Percentiles rank a stretch among this genome's conserved stretches.
These are phyloP conservation scores for Parastagonospora nodorum DNA, from an alignment of 2,329 filamentous ascomycete genomes.

Conservation along the genomic window DNA sequence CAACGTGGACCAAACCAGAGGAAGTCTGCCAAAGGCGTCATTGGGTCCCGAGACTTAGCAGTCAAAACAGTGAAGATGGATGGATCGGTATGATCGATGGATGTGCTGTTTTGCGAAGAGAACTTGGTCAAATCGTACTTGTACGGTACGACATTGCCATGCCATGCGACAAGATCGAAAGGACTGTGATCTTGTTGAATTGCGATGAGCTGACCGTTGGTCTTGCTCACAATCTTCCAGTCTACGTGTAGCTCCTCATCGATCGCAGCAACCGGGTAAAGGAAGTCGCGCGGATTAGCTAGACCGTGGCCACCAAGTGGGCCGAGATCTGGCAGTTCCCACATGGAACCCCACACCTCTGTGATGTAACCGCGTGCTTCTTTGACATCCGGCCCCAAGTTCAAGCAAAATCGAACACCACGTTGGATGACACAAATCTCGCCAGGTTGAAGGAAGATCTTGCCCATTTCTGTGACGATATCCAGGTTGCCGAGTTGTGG, in stretches of 20 bases:
- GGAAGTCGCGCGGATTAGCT: conserved; percentile 47
- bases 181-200: conserved; percentile 47
- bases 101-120: conserved; percentile 45
- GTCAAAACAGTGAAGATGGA: conserved; percentile 47
- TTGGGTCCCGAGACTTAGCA: conserved; percentile 44
- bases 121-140: conserved; percentile 62
- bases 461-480: conserved; percentile 48
- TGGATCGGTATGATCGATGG: conserved; percentile 48
- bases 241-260: conserved; percentile 43
- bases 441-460: conserved; percentile 45
- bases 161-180: conserved; percentile 52
- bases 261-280: conserved; percentile 46
- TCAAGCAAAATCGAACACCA: conserved; percentile 45
- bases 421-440: conserved; percentile 50
- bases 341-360: conserved; percentile 49
- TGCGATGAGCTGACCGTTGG: conserved; percentile 37
- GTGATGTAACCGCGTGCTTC: conserved; percentile 48
- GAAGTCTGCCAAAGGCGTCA: conserved; percentile 45
- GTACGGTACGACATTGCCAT: conserved; percentile 54
- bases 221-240: conserved; percentile 45
- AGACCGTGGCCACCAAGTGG: conserved; percentile 49
- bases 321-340: conserved; percentile 48
- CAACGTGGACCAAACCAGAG: conserved; percentile 47
- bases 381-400: conserved; percentile 38
- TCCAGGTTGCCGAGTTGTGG: conserved; percentile 45